Base-by-base conservation (phyloP, 352 stramenopile genomes). In the Peronospora tabacina region DNA sequence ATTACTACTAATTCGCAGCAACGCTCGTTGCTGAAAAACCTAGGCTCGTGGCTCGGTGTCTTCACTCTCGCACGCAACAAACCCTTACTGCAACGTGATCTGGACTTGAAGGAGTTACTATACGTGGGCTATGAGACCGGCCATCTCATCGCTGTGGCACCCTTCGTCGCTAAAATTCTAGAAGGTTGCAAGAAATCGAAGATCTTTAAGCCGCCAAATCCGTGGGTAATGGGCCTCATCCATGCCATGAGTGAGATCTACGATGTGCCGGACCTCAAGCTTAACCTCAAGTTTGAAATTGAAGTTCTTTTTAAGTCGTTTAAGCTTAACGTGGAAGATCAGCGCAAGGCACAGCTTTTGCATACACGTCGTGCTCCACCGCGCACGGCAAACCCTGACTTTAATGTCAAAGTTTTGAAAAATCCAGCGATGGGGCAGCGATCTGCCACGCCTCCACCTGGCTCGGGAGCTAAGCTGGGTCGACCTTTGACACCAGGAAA, bases 271-370 rank as follows among this genome's bases (percentile, higher is more conserved):
- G 95, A 98, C 55, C 80, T 99, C 36, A 99, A 99, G 66, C 94
- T 99, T 55, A 99, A 99, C 68, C 95, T 99, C 41, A 99, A 99
- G 63, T 99, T 99, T 66, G 96, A 99, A 69, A 97, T 99, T 40
- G 96, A 99, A 73, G 95, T 99, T 34, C 63, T 99, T 4, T 99
- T 97, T 76, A 98, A 99, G 70, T 97, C 97, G 70, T 92, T 99
- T 38, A 96, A 97, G 55, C 75, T 99, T 1, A 98, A 97, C 35
- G 76, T 99, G 30, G 93, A 98, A 49, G 96, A 98, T 46, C 82
- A 94, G 54, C 95, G 98, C 46, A 95, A 95, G 47, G 81, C 84
- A 11, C 84, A 91, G 43, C 52, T 95, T 44, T 76, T 99, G n/a
- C 74, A 86, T 40, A 92, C 81, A 41, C 83, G 96, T 36, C 52